Percentiles rank a stretch among this genome's conserved stretches.
phyloP scores from a whole-genome alignment of 495 filamentous ascomycete genomes.

The Neurospora sublineolata region DNA sequence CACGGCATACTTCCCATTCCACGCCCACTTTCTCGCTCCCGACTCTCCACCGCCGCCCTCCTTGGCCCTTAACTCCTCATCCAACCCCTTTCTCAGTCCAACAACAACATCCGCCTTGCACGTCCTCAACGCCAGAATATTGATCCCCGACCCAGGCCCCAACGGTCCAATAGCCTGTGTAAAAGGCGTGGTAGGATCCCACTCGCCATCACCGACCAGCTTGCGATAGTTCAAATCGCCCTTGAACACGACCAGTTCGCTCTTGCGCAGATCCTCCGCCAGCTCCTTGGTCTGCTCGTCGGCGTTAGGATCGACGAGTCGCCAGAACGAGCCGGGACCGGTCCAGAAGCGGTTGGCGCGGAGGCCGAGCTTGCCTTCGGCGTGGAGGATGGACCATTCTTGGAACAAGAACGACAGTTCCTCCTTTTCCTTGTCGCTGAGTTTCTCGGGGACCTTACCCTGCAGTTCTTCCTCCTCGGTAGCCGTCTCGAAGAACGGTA shows the following conservation, averaged over 20 bases:
- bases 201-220: constrained; percentile 70
- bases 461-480: constrained; percentile 52
- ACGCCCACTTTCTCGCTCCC: constrained; percentile 82
- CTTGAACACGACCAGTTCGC: constrained; percentile 91
- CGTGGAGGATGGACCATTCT: constrained; percentile 68
- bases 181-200: constrained; percentile 84
- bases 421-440: constrained; percentile 54
- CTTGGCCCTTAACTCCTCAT: constrained; percentile 60
- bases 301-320: constrained; percentile 31
- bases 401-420: constrained; percentile 67
- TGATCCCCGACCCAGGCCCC: constrained; percentile 66
- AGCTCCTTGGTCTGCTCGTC: constrained; percentile 55
- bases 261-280: constrained; percentile 65
- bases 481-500: constrained; percentile 60
- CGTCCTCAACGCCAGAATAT: constrained; percentile 75
- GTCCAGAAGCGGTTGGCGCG: constrained; percentile 89
- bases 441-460: constrained; percentile 40
- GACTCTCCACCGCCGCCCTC: constrained; percentile 58
- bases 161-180: constrained; percentile 75
- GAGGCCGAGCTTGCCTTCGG: constrained; percentile 68
- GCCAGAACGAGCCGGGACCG: constrained; percentile 71
- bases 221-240: constrained; percentile 95
- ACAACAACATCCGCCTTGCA: constrained; percentile 95
- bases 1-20: constrained; percentile 95
- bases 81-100: constrained; percentile 66